Evolutionary conservation across 352 stramenopile genomes (phyloP).

Genomic region (Globisporangium nunn): DNA sequence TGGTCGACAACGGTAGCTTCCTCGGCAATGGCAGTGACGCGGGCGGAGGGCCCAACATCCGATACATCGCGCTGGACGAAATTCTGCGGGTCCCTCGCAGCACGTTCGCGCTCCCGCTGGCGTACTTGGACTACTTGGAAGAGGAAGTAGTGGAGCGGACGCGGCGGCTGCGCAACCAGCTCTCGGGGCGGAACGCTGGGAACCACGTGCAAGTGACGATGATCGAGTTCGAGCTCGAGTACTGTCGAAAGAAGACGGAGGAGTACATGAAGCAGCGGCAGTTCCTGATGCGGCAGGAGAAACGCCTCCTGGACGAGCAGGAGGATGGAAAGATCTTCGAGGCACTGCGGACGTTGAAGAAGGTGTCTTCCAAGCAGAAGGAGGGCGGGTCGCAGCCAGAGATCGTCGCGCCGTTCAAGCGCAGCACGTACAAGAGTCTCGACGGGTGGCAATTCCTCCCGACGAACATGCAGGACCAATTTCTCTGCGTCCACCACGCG

Average conservation of each 20-base stretch:
- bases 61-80: constrained; percentile 67
- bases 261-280: constrained; percentile 73
- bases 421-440: constrained; percentile 78
- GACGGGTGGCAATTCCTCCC: constrained; percentile 74
- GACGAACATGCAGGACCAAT: constrained; percentile 86
- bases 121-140: constrained; percentile 70
- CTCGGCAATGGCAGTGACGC: constrained; percentile 36
- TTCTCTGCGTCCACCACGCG: constrained; percentile 51
- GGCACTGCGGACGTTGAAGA: constrained; percentile 12
- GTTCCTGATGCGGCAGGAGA: constrained; percentile 73
- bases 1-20: constrained; percentile 68
- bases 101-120: constrained; percentile 67
- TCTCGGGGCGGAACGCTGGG: constrained; percentile 13
- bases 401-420: constrained; percentile 64
- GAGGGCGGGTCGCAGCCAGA: constrained; percentile 21
- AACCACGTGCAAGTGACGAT: constrained; percentile 21
- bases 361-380: constrained; percentile 14
- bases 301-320: constrained; percentile 48
- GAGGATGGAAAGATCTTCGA: constrained; percentile 38
- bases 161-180: constrained; percentile 41
- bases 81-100: constrained; percentile 66
- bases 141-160: constrained; percentile 51
- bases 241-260: constrained; percentile 59
- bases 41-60: constrained; percentile 18
- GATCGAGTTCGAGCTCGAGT: constrained; percentile 45